phyloP scores from a whole-genome alignment of 139 green algal genomes.

The Deuterostichococcus epilithicus region DNA sequence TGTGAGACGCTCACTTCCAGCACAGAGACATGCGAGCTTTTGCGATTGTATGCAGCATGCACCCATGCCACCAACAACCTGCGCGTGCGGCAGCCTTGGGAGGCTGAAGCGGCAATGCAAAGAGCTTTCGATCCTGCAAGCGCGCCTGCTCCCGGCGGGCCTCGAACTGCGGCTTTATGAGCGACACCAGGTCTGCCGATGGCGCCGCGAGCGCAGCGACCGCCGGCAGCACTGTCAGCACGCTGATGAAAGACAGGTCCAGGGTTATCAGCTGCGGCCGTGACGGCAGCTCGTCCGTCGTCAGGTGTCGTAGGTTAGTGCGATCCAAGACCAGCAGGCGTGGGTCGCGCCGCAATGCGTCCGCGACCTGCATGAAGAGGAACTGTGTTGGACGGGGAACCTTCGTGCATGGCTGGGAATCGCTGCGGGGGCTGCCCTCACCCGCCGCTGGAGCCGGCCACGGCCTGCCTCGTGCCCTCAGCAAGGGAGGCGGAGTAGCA shows the following conservation, averaged over 20 bases:
- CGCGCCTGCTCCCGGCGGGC: constrained; percentile 54
- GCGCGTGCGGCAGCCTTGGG: no score
- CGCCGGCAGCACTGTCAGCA: constrained; percentile 78
- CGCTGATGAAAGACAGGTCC: constrained; percentile 95
- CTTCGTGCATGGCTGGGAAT: background rate
- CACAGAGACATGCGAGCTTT: background rate
- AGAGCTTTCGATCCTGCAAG: background rate
- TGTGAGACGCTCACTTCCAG: background rate
- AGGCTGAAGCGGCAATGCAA: no score
- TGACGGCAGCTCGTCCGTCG: constrained; percentile 44
- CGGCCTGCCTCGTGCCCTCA: no score
- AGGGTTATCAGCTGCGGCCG: constrained; percentile 75
- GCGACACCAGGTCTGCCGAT: constrained; percentile 65
- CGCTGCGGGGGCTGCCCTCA: no score
- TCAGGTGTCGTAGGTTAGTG: constrained; percentile 88
- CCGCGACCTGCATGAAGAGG: constrained; percentile 62
- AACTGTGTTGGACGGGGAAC: no score
- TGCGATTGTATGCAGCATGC: no score
- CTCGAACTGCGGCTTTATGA: constrained; percentile 99
- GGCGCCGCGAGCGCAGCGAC: constrained; percentile 50
- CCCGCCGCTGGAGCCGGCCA: no score
- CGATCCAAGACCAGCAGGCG: constrained; percentile 86
- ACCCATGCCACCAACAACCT: background rate
- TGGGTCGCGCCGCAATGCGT: constrained; percentile 73
- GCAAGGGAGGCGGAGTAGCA: no score